These are phyloP conservation scores for Citrus reticulata DNA, from an alignment of 345 rosid genomes.

Conservation along the genomic window DNA sequence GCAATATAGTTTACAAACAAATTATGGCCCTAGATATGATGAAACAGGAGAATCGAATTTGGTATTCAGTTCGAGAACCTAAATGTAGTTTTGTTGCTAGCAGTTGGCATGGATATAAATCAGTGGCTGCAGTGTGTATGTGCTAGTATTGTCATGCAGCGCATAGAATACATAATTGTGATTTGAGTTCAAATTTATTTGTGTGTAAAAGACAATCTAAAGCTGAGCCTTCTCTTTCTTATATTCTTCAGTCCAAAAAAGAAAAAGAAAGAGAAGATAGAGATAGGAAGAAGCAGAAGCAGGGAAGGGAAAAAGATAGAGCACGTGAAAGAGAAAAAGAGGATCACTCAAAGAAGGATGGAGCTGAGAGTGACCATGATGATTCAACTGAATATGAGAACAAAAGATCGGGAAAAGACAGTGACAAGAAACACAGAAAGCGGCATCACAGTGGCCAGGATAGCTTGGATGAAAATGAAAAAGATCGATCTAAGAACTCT, in stretches of 20 bases:
- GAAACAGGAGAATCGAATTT: neutral
- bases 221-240: neutral
- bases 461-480: slow-evolving; percentile 82
- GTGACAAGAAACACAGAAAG: slow-evolving; percentile 77
- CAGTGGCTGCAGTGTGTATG: neutral
- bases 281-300: slow-evolving; percentile 63
- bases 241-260: slow-evolving; percentile 58
- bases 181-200: neutral
- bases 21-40: neutral
- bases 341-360: slow-evolving; percentile 71
- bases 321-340: slow-evolving; percentile 84
- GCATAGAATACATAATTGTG: neutral
- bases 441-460: slow-evolving; percentile 68
- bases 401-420: slow-evolving; percentile 73
- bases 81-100: neutral
- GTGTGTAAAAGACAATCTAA: neutral
- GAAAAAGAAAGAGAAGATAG: slow-evolving; percentile 66
- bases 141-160: neutral
- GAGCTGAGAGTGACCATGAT: slow-evolving; percentile 72
- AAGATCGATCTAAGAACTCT: slow-evolving; percentile 68
- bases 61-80: neutral
- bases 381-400: slow-evolving; percentile 77
- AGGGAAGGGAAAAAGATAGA: slow-evolving; percentile 65
- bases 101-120: neutral
- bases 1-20: neutral